Evolutionary conservation across 495 filamentous ascomycete species (phyloP).

Genomic region (Talaromyces adpressus): DNA sequence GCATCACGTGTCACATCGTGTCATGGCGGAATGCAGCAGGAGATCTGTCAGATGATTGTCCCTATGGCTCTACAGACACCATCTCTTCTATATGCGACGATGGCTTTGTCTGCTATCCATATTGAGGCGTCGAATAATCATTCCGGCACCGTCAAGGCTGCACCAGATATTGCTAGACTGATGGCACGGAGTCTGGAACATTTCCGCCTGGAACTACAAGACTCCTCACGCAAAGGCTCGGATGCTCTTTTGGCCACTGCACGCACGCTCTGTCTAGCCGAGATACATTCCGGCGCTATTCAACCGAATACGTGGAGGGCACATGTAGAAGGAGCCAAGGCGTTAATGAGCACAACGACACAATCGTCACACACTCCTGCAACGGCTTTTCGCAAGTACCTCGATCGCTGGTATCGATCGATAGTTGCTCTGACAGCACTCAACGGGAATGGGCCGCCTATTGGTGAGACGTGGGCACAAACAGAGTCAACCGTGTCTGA

Average conservation of each 20-base stretch:
- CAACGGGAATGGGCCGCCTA: constrained; percentile 39
- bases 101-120: constrained; percentile 41
- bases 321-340: constrained; percentile 38
- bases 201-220: constrained; percentile 36
- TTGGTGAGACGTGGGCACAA: constrained; percentile 21
- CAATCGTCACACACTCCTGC: constrained; percentile 13
- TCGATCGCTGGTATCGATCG: constrained; percentile 40
- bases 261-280: constrained; percentile 41
- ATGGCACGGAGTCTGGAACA: constrained; percentile 41
- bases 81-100: constrained; percentile 38
- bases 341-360: constrained; percentile 24
- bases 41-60: constrained; percentile 41
- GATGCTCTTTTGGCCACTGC: constrained; percentile 40
- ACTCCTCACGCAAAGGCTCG: constrained; percentile 26
- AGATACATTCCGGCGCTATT: constrained; percentile 41
- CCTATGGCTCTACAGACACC: constrained; percentile 42
- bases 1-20: constrained; percentile 40
- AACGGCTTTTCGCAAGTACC: constrained; percentile 35
- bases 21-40: constrained; percentile 38
- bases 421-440: constrained; percentile 40
- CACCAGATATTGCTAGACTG: constrained; percentile 35
- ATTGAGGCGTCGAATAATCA: constrained; percentile 36
- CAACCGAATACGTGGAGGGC: constrained; percentile 41
- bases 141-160: constrained; percentile 35
- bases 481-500: neutral